phyloP scores from a whole-genome alignment of 1,139 yeast genomes.

The Pichia terricola region DNA sequence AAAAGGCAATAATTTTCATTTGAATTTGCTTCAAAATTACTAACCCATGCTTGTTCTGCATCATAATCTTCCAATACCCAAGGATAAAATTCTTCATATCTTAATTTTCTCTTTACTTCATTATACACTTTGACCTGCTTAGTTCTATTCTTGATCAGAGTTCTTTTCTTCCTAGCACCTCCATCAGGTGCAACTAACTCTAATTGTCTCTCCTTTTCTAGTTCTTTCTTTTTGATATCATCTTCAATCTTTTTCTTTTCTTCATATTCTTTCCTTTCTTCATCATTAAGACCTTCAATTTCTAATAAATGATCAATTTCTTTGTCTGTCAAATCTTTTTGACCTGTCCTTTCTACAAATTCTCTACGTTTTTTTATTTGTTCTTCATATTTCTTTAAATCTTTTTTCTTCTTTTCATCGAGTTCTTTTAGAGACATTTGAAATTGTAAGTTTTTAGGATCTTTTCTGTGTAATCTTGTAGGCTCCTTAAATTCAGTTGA shows the following conservation, averaged over 20 bases:
- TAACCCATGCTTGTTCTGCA: conserved; percentile 90
- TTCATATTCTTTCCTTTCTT: conserved; percentile 17
- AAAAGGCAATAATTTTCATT: conserved; percentile 79
- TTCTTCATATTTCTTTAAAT: conserved; percentile 24
- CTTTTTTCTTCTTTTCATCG: conserved; percentile 43
- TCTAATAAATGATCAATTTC: conserved; percentile 23
- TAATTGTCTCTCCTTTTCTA: conserved; percentile 37
- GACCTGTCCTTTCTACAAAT: conserved; percentile 18
- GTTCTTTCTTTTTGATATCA: conserved; percentile 19
- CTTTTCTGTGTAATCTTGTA: conserved; percentile 81
- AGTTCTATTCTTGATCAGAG: conserved; percentile 70
- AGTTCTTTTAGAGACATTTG: conserved; percentile 61
- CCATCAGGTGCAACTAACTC: conserved; percentile 89
- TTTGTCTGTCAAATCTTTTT: conserved; percentile 16
- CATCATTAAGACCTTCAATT: conserved; percentile 21
- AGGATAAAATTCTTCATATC: conserved; percentile 94
- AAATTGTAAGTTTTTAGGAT: conserved; percentile 81
- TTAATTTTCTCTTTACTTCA: conserved; percentile 68
- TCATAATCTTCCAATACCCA: conserved; percentile 98
- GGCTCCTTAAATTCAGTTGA: conserved; percentile 63
- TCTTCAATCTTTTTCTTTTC: conserved; percentile 28
- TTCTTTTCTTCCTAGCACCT: conserved; percentile 63
- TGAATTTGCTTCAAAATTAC: conserved; percentile 85
- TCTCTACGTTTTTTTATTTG: conserved; percentile 24
- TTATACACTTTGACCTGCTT: conserved; percentile 73